Evolutionary conservation across 306 rosid species (phyloP), one percentile per base, ranked within the genome.

Genomic region (Betula pendula): DNA sequence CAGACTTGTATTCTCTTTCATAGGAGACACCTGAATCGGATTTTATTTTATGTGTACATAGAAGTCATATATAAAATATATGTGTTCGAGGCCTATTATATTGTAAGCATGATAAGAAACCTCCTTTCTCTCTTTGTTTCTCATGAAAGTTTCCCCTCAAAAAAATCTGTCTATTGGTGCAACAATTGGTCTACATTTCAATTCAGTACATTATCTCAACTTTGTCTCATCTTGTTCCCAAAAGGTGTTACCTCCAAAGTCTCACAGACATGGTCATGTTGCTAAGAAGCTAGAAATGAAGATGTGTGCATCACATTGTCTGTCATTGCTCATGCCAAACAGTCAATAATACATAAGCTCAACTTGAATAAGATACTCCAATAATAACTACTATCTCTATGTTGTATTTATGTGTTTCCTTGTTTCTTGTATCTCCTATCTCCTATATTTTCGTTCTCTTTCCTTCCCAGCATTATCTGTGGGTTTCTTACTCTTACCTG

Each of bases 231-330:
- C 16, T 42, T 66, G 12, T 66, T 66, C 48, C 70, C 70, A 66
- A 66, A 56, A 66, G 67, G 29, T 66, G 70, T 38, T 15, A 19
- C 70, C 29, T 38, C 29, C 47, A 65, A 66, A 38, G 14, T 42
- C 49, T 66, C 47, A 33, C 24, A 9, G 16, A 19, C 48, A n/a
- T 38, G 27, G 27, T 66, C 48, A n/a, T 10, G 27, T 38, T 66
- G 25, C 29, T 4, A 38, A 60, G 82, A 31, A 72, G 75, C 77
- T 74, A 68, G 35, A 60, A 55, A 69, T 76, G 77, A 76, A 69
- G 74, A 66, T 33, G 51, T 16, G 5, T 35, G 22, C 55, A 31
- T 68, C 68, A 38, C 63, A 79, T 87, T 55, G 13, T 58, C 71
- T 68, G 33, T 44, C 47, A 72, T 29, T 73, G 35, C 76, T 49